phyloP scores from a whole-genome alignment of 768 basidiomycete genomes.

The Kondoa malvinella region DNA sequence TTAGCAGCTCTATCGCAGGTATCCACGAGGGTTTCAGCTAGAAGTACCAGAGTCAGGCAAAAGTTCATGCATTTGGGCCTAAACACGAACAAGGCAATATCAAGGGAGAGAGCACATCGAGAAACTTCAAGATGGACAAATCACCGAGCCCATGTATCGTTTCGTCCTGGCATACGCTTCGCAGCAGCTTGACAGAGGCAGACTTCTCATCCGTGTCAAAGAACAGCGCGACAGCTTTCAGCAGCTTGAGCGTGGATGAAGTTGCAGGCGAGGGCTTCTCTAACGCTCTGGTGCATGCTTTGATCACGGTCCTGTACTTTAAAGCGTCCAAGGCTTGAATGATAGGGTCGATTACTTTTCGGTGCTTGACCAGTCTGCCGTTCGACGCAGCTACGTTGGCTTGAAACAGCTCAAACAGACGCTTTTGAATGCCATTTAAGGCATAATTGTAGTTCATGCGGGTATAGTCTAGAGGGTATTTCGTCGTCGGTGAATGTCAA shows the following conservation, averaged over 20 bases:
- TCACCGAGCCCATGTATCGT: neutral
- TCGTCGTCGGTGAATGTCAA: neutral
- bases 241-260: neutral
- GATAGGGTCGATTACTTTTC: constrained; percentile 2
- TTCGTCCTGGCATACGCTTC: neutral
- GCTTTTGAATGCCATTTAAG: neutral
- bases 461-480: neutral
- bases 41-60: neutral
- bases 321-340: neutral
- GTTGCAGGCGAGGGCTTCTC: neutral
- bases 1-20: neutral
- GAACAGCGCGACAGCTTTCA: neutral
- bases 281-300: neutral
- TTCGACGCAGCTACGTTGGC: neutral
- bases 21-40: neutral
- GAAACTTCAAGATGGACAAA: neutral
- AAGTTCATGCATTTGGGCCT: too few species aligned
- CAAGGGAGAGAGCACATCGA: neutral
- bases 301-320: neutral
- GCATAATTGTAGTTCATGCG: neutral
- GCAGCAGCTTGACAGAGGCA: neutral
- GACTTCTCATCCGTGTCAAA: neutral
- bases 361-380: neutral
- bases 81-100: neutral
- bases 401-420: neutral